Evolutionary conservation across 768 basidiomycete species (phyloP).

Genomic region (Mycena capillaripes): DNA sequence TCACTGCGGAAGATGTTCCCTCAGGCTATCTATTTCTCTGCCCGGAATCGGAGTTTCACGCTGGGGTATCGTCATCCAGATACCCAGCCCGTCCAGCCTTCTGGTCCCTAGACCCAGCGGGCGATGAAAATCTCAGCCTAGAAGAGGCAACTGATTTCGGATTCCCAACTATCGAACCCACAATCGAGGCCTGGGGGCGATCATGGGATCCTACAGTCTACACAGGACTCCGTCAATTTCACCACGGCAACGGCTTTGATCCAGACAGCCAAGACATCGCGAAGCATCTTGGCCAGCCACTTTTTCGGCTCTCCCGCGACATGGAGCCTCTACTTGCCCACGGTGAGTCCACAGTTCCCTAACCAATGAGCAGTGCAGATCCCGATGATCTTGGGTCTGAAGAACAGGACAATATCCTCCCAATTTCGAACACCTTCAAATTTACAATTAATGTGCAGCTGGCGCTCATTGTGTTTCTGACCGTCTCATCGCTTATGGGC

Average conservation of each 20-base stretch:
- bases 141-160: not conserved
- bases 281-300: not conserved
- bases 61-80: not conserved
- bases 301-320: not conserved
- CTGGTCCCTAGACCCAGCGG: conserved; percentile 11
- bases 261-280: not conserved
- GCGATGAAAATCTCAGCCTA: not conserved
- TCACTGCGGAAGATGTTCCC: not conserved
- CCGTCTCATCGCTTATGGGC: too few relatives aligned
- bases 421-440: too few relatives aligned
- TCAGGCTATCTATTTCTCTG: conserved; percentile 1
- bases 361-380: too few relatives aligned
- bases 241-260: not conserved
- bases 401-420: too few relatives aligned
- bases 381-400: too few relatives aligned
- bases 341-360: too few relatives aligned
- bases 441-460: too few relatives aligned
- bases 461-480: too few relatives aligned
- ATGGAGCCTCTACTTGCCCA: not conserved
- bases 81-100: not conserved
- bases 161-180: not conserved
- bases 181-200: not conserved
- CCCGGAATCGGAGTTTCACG: not conserved
- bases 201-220: not conserved
- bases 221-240: not conserved